A percentile compares a stretch with the other conserved stretches of the same genome.
Evolutionary conservation across 2,329 filamentous ascomycete genomes (phyloP).

Genomic region (Cytospora schulzeri): DNA sequence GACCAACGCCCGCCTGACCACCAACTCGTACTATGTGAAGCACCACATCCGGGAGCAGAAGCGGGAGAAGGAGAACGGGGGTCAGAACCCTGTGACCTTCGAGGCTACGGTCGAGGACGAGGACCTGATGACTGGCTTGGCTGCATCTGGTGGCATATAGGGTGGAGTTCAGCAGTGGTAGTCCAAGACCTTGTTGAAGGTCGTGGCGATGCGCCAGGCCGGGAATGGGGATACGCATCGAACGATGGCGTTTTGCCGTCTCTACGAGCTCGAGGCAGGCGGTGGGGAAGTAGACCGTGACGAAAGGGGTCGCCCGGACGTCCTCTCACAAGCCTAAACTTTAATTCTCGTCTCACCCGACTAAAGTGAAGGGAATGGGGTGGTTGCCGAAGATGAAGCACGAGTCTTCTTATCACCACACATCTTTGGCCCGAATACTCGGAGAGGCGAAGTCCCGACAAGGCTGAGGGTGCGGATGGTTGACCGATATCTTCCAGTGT

Average conservation of each 20-base stretch:
- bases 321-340: background rate
- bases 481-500: too few relatives aligned
- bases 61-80: slow-evolving; percentile 47
- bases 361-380: background rate
- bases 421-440: background rate
- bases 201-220: background rate
- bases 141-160: slow-evolving; percentile 26
- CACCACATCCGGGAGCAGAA: slow-evolving; percentile 50
- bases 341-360: background rate
- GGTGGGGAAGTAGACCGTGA: background rate
- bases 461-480: too few relatives aligned
- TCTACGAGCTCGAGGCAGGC: background rate
- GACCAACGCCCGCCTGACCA: slow-evolving; percentile 56
- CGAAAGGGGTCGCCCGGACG: background rate
- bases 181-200: background rate
- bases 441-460: background rate
- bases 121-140: slow-evolving; percentile 57
- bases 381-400: background rate
- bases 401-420: background rate
- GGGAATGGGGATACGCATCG: background rate
- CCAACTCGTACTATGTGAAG: slow-evolving; percentile 59
- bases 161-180: too few relatives aligned
- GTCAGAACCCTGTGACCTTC: slow-evolving; percentile 41
- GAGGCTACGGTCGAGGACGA: slow-evolving; percentile 59
- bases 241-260: background rate